Percentiles rank a stretch among this genome's conserved stretches.
Conservation (phyloP, 257 asterid genomes). For the Ehretia macrophylla region DNA sequence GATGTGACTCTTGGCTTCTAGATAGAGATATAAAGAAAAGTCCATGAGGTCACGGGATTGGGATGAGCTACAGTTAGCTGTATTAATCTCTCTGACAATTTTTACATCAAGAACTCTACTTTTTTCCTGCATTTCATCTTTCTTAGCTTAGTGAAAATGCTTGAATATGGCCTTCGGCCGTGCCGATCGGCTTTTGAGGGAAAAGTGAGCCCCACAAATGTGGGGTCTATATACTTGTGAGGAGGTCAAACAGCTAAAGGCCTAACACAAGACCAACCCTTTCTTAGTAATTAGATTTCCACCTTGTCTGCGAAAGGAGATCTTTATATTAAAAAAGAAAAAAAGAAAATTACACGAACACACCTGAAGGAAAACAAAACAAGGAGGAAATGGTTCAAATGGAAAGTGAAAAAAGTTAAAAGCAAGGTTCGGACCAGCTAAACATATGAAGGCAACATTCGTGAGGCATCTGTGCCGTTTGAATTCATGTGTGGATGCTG, state of each 20-base stretch:
- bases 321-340: background rate
- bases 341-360: background rate
- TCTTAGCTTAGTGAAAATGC: too few species aligned
- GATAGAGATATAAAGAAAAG: background rate
- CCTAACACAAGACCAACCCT: too few species aligned
- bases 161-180: too few species aligned
- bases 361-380: background rate
- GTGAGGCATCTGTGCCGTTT: too few species aligned
- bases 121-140: background rate
- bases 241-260: too few species aligned
- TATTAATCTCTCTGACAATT: background rate
- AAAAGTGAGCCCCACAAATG: too few species aligned
- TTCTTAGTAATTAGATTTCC: background rate
- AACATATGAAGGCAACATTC: too few species aligned
- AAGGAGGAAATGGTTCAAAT: background rate
- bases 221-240: too few species aligned
- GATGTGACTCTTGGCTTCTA: background rate
- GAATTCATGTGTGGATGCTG: too few species aligned
- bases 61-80: conserved; percentile 7
- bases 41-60: conserved; percentile 12
- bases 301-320: background rate
- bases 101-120: background rate
- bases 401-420: background rate
- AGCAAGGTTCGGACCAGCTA: background rate
- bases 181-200: too few species aligned